phyloP scores from a whole-genome alignment of 2,329 filamentous ascomycete species.

The Chaetomiaceae sp. region DNA sequence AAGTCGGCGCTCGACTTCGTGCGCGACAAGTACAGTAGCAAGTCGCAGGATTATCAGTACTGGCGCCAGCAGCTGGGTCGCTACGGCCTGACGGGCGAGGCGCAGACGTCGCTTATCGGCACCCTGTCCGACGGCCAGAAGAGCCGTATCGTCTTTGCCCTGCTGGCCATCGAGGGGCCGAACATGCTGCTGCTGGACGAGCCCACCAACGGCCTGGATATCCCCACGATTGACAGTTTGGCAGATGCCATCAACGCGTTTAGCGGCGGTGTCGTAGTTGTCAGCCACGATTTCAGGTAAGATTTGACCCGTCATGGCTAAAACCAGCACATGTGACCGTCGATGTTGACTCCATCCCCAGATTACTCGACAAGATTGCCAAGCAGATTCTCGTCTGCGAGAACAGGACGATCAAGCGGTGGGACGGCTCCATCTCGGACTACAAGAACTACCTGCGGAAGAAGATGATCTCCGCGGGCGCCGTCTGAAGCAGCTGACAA shows the following conservation, averaged over 20 bases:
- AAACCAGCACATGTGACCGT: neutral
- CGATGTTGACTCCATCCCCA: slow-evolving; percentile 31
- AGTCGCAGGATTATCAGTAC: slow-evolving; percentile 97
- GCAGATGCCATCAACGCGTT: slow-evolving; percentile 97
- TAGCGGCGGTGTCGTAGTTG: slow-evolving; percentile 92
- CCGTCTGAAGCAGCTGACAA: slow-evolving; percentile 56
- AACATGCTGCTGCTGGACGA: slow-evolving; percentile 99
- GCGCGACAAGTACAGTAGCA: slow-evolving; percentile 82
- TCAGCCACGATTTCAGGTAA: slow-evolving; percentile 98
- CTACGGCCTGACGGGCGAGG: slow-evolving; percentile 87
- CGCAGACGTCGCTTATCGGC: slow-evolving; percentile 95
- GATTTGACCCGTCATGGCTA: slow-evolving; percentile 27
- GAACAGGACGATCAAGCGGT: slow-evolving; percentile 86
- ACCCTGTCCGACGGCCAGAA: slow-evolving; percentile 97
- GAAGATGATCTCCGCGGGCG: slow-evolving; percentile 91
- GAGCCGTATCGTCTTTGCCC: slow-evolving; percentile 94
- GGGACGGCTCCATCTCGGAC: slow-evolving; percentile 82
- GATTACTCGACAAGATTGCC: slow-evolving; percentile 97
- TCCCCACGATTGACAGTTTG: slow-evolving; percentile 94
- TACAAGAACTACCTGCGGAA: slow-evolving; percentile 99
- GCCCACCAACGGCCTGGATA: slow-evolving; percentile 98
- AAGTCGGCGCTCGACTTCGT: slow-evolving; percentile 98
- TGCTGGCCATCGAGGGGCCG: slow-evolving; percentile 88
- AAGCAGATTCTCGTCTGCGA: slow-evolving; percentile 99
- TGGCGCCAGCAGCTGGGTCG: slow-evolving; percentile 96